Conservation (phyloP, 139 green algal genomes). For the Micromonas pusilla region DNA sequence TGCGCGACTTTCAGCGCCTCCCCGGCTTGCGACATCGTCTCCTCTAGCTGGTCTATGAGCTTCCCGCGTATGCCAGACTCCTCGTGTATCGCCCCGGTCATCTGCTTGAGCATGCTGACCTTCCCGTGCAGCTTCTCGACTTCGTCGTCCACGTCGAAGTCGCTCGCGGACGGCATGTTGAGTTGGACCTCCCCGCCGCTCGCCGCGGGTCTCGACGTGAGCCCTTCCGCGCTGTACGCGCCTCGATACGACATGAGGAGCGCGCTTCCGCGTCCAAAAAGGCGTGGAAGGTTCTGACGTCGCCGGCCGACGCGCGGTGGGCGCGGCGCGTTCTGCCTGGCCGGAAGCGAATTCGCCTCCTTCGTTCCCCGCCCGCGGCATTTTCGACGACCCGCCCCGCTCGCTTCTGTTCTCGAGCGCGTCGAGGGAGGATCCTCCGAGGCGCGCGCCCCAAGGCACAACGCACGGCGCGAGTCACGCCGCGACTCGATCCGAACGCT, state of each 20-base stretch:
- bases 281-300: too few relatives aligned
- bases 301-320: too few relatives aligned
- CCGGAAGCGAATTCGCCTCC: too few relatives aligned
- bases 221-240: neutral
- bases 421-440: too few relatives aligned
- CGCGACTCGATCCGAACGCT: too few relatives aligned
- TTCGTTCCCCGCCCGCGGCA: too few relatives aligned
- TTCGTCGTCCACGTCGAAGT: constrained; percentile 13
- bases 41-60: constrained; percentile 6
- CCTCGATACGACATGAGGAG: neutral
- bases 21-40: neutral
- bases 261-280: too few relatives aligned
- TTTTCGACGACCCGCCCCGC: too few relatives aligned
- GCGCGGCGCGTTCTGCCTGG: too few relatives aligned
- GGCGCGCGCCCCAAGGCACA: too few relatives aligned
- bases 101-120: constrained; percentile 8
- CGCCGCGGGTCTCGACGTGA: neutral
- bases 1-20: neutral
- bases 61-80: constrained; percentile 4
- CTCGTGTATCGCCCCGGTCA: neutral
- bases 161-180: neutral
- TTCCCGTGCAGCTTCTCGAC: neutral
- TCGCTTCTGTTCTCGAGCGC: too few relatives aligned
- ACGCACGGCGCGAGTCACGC: too few relatives aligned
- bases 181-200: neutral